Evolutionary conservation across 768 basidiomycete species (phyloP), one percentile per base, ranked within the genome.

Genomic region (Bullera alba): DNA sequence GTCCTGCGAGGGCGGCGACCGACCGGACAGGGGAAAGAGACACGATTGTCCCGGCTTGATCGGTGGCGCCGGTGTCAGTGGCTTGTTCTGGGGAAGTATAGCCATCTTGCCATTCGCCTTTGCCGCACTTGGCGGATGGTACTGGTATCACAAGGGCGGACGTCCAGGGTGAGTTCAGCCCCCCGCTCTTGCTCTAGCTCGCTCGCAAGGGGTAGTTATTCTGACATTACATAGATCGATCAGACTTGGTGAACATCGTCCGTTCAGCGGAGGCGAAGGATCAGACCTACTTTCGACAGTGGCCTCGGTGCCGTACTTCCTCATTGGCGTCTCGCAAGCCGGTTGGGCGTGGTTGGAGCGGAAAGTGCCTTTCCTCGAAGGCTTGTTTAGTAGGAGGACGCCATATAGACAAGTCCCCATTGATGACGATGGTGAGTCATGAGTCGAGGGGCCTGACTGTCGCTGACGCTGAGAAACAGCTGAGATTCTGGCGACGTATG

Each of bases 271-370:
- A 17, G 50, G 53, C 27, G 77, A 79, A 8, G 77, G 79, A 4
- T 78, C 81, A 0, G 78, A 79, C 15, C 52, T 77, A 0, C 51
- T 91, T 50, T 82, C 78, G 19, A 91, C 87, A 2, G 65, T 95
- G 35, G 88, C 87, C 1, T 88, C 86, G 8, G 80, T 96, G 2
- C 92, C 92, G 0, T 92, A 85, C 83, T 92, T 86, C 77, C 67
- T 93, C 43, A 61, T 95, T 36, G 92, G 91, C 19, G 59, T 91
- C 21, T 79, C 77, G 0, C 81, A 85, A 23, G 61, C 54, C 8
- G 69, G 54, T 17, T 63, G 59, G 63, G 60, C 60, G 22, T 67
- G 65, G 60, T 51, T 69, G 10, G 46, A 57, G 14, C 60, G 64
- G 43, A 61, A 58, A 41, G 51, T 73, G 16, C 72, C 72, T 1